Base-by-base conservation (phyloP, 2,329 filamentous ascomycete genomes). In the Pseudopyricularia cyperi region DNA sequence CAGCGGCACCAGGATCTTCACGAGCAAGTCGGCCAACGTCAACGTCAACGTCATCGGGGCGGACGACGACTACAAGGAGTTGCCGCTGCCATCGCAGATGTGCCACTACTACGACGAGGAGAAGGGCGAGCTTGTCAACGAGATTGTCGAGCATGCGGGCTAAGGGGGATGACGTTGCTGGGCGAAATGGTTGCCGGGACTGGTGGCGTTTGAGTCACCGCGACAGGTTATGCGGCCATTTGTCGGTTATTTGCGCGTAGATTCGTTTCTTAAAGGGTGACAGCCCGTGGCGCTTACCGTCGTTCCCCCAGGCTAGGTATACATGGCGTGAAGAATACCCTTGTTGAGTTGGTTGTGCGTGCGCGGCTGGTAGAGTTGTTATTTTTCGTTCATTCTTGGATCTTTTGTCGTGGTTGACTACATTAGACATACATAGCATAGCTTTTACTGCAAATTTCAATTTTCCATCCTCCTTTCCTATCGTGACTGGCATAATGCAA, bases 61-160 rank as follows among this genome's bases (percentile, higher is more conserved):
- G 28, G 80, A 87, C 30, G 87, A 83, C 14, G 93, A 98, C 63
- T 94, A 87, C 65, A 85, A 82, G 66, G 93, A 98, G 69, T 78
- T 87, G 51, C 83, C 93, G 1, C 68, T 97, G 54, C 93, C 93
- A 0, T 88, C 90, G 62, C 93, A 98, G 73, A 86, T 96, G 62
- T 82, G 89, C 66, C 80, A 89, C 63, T 74, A 87, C 75, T 77
- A 75, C 79, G 72, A 87, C 53, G 64, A 83, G 66, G 72, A 64
- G 50, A 79, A 89, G 67, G 86, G 87, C 22, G 81, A 85, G 57
- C 65, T 97, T 56, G 78, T 91, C 28, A 95, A 82, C 63, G 91
- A 97, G 76, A 97, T 98, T 66, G 93, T 98, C 17, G 89, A 93
- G 62, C 91, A 97, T 70, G 82, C 87, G 57, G 90, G 91, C 53